Conservation (phyloP, 2,329 filamentous ascomycete genomes). For the Fusarium liriodendri region DNA sequence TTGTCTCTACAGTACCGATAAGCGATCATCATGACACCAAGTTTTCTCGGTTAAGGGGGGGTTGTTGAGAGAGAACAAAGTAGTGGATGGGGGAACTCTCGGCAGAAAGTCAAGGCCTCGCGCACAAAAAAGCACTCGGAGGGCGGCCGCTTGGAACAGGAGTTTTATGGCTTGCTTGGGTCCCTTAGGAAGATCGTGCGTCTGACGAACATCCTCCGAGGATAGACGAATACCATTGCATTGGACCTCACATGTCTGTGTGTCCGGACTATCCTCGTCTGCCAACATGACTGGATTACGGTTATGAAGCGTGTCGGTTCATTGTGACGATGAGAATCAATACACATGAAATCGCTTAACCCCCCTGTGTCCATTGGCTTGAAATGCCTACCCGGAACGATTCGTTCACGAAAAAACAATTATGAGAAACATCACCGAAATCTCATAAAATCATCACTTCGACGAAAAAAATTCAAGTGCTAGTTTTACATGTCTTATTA, state of each 20-base stretch:
- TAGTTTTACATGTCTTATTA: conserved; percentile 47
- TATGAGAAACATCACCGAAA: not conserved
- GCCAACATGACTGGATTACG: conserved; percentile 20
- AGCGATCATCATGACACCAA: conserved; percentile 44
- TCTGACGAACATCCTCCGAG: conserved; percentile 56
- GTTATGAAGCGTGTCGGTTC: conserved; percentile 25
- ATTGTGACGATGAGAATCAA: conserved; percentile 33
- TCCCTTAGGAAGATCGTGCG: conserved; percentile 55
- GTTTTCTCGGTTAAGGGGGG: conserved; percentile 41
- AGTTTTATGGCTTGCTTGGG: conserved; percentile 59
- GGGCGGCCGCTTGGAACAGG: conserved; percentile 58
- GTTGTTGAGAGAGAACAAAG: conserved; percentile 34
- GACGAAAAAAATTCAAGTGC: not conserved
- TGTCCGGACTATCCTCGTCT: conserved; percentile 21
- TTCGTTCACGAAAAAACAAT: not conserved
- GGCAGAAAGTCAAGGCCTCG: conserved; percentile 48
- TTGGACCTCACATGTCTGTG: conserved; percentile 46
- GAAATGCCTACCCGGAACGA: not conserved
- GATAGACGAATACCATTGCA: conserved; percentile 58
- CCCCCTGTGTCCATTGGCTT: not conserved
- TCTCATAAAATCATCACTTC: not conserved
- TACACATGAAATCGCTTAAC: conserved; percentile 21
- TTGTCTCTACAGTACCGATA: conserved; percentile 51
- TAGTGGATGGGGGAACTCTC: conserved; percentile 40
- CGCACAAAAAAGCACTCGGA: conserved; percentile 52